Base-by-base conservation (phyloP, 768 basidiomycete species). In the Pholiota microspora region DNA sequence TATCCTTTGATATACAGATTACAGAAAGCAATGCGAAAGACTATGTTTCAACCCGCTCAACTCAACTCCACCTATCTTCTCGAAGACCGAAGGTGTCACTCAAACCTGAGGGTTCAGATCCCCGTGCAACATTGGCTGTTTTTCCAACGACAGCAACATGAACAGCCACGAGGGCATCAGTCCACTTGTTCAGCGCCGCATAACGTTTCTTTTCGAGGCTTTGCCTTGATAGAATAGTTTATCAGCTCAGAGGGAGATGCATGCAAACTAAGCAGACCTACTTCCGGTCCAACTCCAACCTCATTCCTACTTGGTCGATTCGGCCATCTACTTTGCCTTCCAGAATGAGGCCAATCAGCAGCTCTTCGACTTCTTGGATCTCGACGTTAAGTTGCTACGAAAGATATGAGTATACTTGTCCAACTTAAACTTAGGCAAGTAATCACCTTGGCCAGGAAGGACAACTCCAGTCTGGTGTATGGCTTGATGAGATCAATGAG, bases 401-500 rank as follows among this genome's bases (percentile, higher is more conserved):
- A 4, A 47, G 13, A 2, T 34, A 47, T 48, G 35, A 42, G 52
- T 0, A 45, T 18, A 24, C 13, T 24, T 40, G 16, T 12, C 21
- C 23, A 13, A 15, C 35, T 36, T 8, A 15, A 48, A 42, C 2
- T 21, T 13, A 2, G 45, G n/a, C 7, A 9, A 64, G 15, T 31
- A 44, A 75, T 46, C 58, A 90, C 95, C 78, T 91, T 92, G 29
- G 92, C 94, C 4, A 99, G 82, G 79, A 95, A 97, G 16, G 88
- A 82, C 36, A 98, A 79, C 69, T 98, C 96, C 27, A 99, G 80
- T 28, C 96, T 81, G 0, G 92, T 95, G 73, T 99, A 99, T 7
- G 97, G 95, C 69, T 95, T 96, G 77, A 98, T 97, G 56, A 98
- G 84, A 66, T 98, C 97, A 61, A 98, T 94, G 61, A 99, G 83